Conservation (phyloP, 1,284 basidiomycete genomes). For the Sutorius eximius region DNA sequence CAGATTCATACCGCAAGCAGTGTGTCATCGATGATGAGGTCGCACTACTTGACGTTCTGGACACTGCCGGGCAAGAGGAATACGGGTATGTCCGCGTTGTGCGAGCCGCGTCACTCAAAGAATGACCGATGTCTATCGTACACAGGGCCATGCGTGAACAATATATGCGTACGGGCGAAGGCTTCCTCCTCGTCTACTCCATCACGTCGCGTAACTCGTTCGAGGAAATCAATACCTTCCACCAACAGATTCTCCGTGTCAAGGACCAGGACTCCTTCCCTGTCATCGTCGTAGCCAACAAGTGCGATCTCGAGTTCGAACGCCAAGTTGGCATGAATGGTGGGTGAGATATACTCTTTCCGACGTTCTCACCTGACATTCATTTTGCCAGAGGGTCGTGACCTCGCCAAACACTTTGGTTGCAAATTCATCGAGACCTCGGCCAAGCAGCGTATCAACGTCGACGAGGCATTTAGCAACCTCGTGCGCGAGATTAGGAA, state of each 20-base stretch:
- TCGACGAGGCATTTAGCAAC: slow-evolving; percentile 97
- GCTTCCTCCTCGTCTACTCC: slow-evolving; percentile 97
- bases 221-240: slow-evolving; percentile 96
- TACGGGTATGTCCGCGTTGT: slow-evolving; percentile 73
- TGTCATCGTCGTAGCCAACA: slow-evolving; percentile 97
- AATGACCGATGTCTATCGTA: not conserved
- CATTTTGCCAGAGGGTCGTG: slow-evolving; percentile 81
- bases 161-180: slow-evolving; percentile 97
- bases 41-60: slow-evolving; percentile 94
- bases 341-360: slow-evolving; percentile 39
- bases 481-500: slow-evolving; percentile 96
- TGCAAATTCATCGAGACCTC: slow-evolving; percentile 99
- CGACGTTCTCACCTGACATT: not conserved
- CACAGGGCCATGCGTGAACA: slow-evolving; percentile 94
- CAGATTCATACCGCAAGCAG: slow-evolving; percentile 94
- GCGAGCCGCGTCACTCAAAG: not conserved
- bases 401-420: slow-evolving; percentile 94
- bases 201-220: slow-evolving; percentile 98
- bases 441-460: slow-evolving; percentile 97
- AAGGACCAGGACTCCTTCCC: slow-evolving; percentile 99
- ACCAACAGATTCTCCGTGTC: slow-evolving; percentile 95
- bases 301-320: slow-evolving; percentile 98
- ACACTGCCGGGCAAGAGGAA: slow-evolving; percentile 99
- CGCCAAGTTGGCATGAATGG: slow-evolving; percentile 96
- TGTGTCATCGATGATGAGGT: slow-evolving; percentile 98